Evolutionary conservation across 768 basidiomycete species (phyloP), one percentile per base, ranked within the genome.

Genomic region (Russula griseocarnosa): DNA sequence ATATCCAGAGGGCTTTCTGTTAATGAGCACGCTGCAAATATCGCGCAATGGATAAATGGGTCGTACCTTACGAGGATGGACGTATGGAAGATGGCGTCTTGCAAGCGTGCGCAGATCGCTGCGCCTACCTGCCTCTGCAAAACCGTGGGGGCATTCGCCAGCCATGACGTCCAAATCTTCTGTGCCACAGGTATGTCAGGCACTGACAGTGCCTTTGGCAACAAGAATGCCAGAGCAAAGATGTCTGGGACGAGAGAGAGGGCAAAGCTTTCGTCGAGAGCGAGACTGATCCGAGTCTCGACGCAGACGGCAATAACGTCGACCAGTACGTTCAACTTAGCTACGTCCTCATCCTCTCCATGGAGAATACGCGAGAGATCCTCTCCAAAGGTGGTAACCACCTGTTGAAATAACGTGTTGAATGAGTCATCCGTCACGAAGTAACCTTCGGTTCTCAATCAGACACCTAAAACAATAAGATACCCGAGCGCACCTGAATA

Each of bases 161-260:
- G 3, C 72, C 74, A 76, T 10, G 66, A 61, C 1, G 28, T 55
- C 78, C 79, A 79, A 7, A 80, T 60, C 5, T 47, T 58, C 47
- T 63, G 67, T 3, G 77, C 74, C 18, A 66, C 34, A 11, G 53
- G 51, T n/a, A 61, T 30, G 16, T 52, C 36, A 24, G 40, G 57
- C 24, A 14, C 51, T 67, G 11, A 70, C 73, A 20, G 70, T 61
- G 1, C 71, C 57, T 69, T 69, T 1, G 85, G 80, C 3, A 83
- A 56, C 34, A 87, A 72, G 69, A 80, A 77, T 2, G 76, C 81
- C 24, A 82, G 76, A 9, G 83, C 65, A 67, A 82, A 85, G 7
- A 85, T 60, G 53, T 79, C 72, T 0, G 79, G 79, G 11, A 83
- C 58, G 36, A 82, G 63, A 1, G 68, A 70, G 20, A 55, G 52